Percentiles rank a stretch among this genome's conserved stretches.
Conservation (phyloP, 176 grass and related monocot genomes). For the Rhipidocladum racemiflorum region DNA sequence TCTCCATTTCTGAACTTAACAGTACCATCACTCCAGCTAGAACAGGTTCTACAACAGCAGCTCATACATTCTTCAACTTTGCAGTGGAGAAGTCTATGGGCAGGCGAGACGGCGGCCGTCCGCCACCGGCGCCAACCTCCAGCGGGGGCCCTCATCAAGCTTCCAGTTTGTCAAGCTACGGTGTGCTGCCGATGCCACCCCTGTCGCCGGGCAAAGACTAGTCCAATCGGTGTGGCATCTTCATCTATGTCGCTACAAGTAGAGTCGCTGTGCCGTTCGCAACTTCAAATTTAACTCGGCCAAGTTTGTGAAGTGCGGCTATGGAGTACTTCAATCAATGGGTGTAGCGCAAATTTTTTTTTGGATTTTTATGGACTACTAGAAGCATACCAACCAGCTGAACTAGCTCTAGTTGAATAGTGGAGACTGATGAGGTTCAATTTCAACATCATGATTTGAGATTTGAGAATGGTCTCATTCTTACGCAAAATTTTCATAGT, state of each 20-base stretch:
- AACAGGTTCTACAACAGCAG: background rate
- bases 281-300: no score
- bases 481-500: background rate
- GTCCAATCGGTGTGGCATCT: background rate
- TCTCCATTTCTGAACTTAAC: background rate
- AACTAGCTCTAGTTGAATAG: background rate
- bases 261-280: background rate
- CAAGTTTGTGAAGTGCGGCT: background rate
- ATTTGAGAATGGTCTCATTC: background rate
- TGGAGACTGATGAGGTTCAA: background rate
- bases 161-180: background rate
- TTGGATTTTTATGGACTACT: background rate
- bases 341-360: background rate
- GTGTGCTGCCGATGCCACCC: background rate
- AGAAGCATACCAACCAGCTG: background rate
- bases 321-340: background rate
- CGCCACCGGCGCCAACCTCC: background rate
- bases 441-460: background rate
- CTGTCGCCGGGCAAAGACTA: background rate
- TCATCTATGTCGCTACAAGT: background rate
- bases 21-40: background rate
- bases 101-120: background rate
- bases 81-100: background rate
- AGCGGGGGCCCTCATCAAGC: background rate
- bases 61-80: background rate